Evolutionary conservation across 164 flowering plant species (phyloP), one percentile per base, ranked within the genome.

Genomic region (Vitis labrusca): DNA sequence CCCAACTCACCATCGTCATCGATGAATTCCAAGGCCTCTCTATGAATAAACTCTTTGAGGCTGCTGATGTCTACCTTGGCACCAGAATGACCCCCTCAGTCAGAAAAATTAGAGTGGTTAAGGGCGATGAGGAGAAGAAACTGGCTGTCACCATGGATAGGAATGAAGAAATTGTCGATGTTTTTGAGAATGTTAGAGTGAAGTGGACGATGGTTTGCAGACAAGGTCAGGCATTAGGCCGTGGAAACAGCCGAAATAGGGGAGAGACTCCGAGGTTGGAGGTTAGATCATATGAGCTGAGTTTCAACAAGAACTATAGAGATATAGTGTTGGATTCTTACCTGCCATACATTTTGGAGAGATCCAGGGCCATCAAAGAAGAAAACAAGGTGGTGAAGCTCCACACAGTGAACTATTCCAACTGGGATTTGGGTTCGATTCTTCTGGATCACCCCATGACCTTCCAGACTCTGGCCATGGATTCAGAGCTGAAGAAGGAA

Each of bases 1-100:
- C 85, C n/a, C 78, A 84, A 9, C 44, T 82, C 64, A 82, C 81
- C 54, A 59, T 82, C 58, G 72, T 86, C 64, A 61, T 84, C 50
- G 78, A 82, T 8, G 84, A 81, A 23, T 68, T 63, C 68, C 80
- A 84, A 14, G 85, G 83, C 57, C 79, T 83, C 53, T 61, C 77
- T 13, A 65, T 73, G 44, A 86, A 86, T 68, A 80, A 79, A 7
- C 48, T 86, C 65, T 86, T 81, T 63, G 65, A 75, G 8, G 82
- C 90, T 10, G 72, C 82, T 14, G 62, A 56, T 27, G 14, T 73
- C 15, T 84, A 78, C 74, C 73, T 84, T 59, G 81, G 80, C 60
- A 56, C 77, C 74, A 78, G 65, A 65, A 19, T 81, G 49, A 64
- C 84, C 8, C 69, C 80, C 9, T 78, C 83, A n/a, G 72, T 80